These are phyloP conservation scores for Microbotryum lychnidis-dioicae DNA, from an alignment of 1,284 basidiomycete species.

Conservation along the genomic window DNA sequence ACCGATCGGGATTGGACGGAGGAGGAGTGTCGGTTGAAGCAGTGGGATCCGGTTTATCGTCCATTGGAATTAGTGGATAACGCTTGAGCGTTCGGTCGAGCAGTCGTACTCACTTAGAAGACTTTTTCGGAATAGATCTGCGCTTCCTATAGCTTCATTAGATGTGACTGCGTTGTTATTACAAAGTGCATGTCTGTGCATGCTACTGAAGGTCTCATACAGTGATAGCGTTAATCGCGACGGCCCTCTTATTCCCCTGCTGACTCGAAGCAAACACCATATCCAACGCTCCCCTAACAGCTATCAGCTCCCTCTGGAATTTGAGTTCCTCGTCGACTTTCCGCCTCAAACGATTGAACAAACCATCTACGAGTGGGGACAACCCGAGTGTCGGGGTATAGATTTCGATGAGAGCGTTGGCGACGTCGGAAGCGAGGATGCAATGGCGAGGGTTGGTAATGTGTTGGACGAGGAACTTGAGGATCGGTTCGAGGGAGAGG, in stretches of 20 bases:
- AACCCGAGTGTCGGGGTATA: slow-evolving; percentile 86
- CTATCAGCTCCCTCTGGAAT: slow-evolving; percentile 82
- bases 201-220: no score
- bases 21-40: slow-evolving; percentile 7
- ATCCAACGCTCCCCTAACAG: slow-evolving; percentile 78
- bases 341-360: slow-evolving; percentile 73
- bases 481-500: slow-evolving; percentile 81
- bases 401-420: slow-evolving; percentile 77
- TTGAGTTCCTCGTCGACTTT: slow-evolving; percentile 76
- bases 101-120: no score
- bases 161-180: no score
- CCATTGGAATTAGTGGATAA: slow-evolving; percentile 1
- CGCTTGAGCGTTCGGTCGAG: no score
- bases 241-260: not conserved
- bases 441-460: slow-evolving; percentile 86
- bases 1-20: slow-evolving; percentile 53
- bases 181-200: no score
- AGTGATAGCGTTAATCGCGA: no score
- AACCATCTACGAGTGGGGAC: slow-evolving; percentile 80
- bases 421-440: slow-evolving; percentile 73
- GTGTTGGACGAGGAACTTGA: slow-evolving; percentile 75
- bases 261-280: slow-evolving; percentile 54
- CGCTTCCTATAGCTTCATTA: no score
- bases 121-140: no score
- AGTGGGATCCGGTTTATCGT: slow-evolving; percentile 10